Conservation (phyloP, 139 green algal genomes). For the Mesotaenium endlicherianum region DNA sequence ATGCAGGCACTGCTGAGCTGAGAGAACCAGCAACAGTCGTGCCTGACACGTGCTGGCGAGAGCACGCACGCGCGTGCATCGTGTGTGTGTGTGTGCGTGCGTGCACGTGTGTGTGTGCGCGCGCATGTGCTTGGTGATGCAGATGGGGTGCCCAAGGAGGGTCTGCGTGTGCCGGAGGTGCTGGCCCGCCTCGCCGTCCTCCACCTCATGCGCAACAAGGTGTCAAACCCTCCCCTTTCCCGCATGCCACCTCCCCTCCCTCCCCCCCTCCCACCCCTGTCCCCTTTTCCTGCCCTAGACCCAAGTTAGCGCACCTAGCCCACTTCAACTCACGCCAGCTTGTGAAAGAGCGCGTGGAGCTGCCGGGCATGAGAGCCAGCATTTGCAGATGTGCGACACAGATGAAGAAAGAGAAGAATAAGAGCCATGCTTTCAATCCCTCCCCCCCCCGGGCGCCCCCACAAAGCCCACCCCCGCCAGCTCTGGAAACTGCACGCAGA, state of each 20-base stretch:
- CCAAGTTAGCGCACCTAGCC: too few species aligned
- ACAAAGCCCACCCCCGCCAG: too few species aligned
- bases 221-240: too few species aligned
- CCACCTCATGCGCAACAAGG: slow-evolving; percentile 50
- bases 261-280: neutral
- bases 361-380: neutral
- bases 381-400: neutral
- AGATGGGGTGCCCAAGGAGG: slow-evolving; percentile 52
- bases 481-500: too few species aligned
- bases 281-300: too few species aligned
- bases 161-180: slow-evolving; percentile 20
- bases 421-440: too few species aligned
- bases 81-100: neutral
- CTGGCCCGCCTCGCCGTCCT: slow-evolving; percentile 26
- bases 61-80: too few species aligned
- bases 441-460: too few species aligned
- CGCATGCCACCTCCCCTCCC: too few species aligned
- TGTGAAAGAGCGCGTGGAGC: neutral
- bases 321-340: too few species aligned
- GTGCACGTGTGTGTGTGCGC: neutral
- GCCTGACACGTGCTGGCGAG: neutral
- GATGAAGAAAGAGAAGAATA: neutral
- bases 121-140: neutral
- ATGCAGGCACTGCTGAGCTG: neutral
- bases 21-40: neutral